Conservation (phyloP, 192 early-diverging fungal genomes). For the Backusella psychrophila region DNA sequence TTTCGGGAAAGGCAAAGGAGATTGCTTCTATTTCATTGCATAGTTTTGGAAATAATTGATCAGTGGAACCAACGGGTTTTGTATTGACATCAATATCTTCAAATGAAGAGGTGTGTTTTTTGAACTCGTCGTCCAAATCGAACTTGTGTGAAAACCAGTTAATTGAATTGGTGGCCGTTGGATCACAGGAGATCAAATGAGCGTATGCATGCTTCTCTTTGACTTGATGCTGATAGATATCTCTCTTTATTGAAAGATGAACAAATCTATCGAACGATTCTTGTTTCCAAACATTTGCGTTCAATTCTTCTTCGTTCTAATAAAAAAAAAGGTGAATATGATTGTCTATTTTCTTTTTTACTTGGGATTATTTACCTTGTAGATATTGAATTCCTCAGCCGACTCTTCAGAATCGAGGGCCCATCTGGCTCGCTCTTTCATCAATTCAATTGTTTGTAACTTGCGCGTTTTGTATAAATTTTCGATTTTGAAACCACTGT, state of each 20-base stretch:
- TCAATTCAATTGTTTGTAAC: neutral
- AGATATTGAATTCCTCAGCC: neutral
- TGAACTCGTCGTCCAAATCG: neutral
- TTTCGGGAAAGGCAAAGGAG: neutral
- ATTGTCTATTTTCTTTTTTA: neutral
- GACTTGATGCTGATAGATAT: neutral
- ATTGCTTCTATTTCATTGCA: neutral
- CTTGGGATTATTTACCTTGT: neutral
- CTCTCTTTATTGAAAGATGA: too few relatives aligned
- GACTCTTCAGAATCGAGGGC: neutral
- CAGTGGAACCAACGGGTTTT: neutral
- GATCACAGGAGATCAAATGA: neutral
- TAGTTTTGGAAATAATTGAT: neutral
- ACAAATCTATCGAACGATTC: neutral
- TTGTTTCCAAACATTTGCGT: neutral
- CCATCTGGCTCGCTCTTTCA: neutral
- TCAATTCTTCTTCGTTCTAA: neutral
- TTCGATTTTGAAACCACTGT: neutral
- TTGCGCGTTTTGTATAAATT: neutral
- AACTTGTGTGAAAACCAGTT: constrained; percentile 21
- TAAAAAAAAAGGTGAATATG: neutral
- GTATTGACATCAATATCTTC: neutral
- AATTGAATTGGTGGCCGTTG: neutral
- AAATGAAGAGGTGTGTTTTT: neutral
- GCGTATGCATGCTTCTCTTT: neutral